Evolutionary conservation across 2,329 filamentous ascomycete species (phyloP).

Genomic region (Aureobasidium lini): DNA sequence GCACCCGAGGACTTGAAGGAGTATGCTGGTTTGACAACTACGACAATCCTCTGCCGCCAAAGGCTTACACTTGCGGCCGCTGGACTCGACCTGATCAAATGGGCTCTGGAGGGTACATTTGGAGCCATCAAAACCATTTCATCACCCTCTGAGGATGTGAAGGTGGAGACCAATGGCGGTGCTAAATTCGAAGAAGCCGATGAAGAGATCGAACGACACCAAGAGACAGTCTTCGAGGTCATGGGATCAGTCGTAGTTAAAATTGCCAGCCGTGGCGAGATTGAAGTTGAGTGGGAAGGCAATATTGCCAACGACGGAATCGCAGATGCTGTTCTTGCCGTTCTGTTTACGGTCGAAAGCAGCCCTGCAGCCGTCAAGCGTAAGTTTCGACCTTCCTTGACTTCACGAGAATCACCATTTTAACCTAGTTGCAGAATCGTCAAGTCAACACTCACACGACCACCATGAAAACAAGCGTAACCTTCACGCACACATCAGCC

Average conservation of each 20-base stretch:
- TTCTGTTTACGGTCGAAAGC: slow-evolving; percentile 85
- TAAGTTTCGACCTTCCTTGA: slow-evolving; percentile 34
- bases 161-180: slow-evolving; percentile 33
- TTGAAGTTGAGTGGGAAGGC: slow-evolving; percentile 94
- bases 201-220: slow-evolving; percentile 30
- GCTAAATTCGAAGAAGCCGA: slow-evolving; percentile 24
- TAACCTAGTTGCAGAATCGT: slow-evolving; percentile 26
- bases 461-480: slow-evolving; percentile 49
- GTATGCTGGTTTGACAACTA: slow-evolving; percentile 94
- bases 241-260: slow-evolving; percentile 85
- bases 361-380: slow-evolving; percentile 91
- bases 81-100: slow-evolving; percentile 82
- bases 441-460: slow-evolving; percentile 42
- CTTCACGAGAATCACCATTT: not conserved
- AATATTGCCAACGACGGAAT: slow-evolving; percentile 97
- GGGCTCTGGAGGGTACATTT: slow-evolving; percentile 92
- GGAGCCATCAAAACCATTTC: slow-evolving; percentile 56
- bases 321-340: slow-evolving; percentile 92
- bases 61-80: slow-evolving; percentile 81
- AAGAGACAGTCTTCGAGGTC: slow-evolving; percentile 52
- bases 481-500: slow-evolving; percentile 62
- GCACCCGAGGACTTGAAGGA: slow-evolving; percentile 91
- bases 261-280: slow-evolving; percentile 52
- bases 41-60: slow-evolving; percentile 87
- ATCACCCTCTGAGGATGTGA: slow-evolving; percentile 25